Percentiles rank a stretch among this genome's conserved stretches.
phyloP scores from a whole-genome alignment of 1,139 yeast species.

The Candida glucosophila region DNA sequence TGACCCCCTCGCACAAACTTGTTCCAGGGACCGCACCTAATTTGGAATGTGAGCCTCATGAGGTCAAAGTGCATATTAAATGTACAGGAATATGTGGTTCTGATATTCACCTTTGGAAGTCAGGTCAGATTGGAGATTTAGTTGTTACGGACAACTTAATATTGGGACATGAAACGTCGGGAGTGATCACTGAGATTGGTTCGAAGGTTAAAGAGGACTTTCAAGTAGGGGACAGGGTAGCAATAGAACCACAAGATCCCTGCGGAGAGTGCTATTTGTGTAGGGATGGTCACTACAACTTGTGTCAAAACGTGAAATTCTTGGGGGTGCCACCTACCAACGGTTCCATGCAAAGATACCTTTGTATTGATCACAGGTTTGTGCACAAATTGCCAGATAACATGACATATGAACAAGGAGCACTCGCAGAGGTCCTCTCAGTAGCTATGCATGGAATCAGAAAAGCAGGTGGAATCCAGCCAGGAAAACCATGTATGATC shows the following conservation, averaged over 20 bases:
- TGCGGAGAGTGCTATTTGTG: conserved; percentile 25
- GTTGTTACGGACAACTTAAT: too few relatives aligned
- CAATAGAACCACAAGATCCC: conserved; percentile 20
- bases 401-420: conserved; percentile 43
- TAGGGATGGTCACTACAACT: conserved; percentile 37
- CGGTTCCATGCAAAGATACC: conserved; percentile 44
- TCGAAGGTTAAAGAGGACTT: conserved; percentile 13
- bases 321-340: conserved; percentile 40
- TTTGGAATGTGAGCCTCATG: too few relatives aligned
- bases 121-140: too few relatives aligned
- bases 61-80: conserved; percentile 21
- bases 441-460: conserved; percentile 55
- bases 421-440: conserved; percentile 46
- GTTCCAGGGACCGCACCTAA: too few relatives aligned
- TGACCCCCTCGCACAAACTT: too few relatives aligned
- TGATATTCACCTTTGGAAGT: conserved; percentile 38
- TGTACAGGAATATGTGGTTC: conserved; percentile 35
- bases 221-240: conserved; percentile 17
- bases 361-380: conserved; percentile 40
- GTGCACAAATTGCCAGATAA: conserved; percentile 36
- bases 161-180: conserved; percentile 26
- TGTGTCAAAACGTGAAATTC: conserved; percentile 34
- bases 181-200: conserved; percentile 21
- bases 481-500: conserved; percentile 44
- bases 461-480: conserved; percentile 27